A percentile compares a stretch with the other conserved stretches of the same genome.
Evolutionary conservation across 2,329 filamentous ascomycete species (phyloP).

Genomic region (Chaetomium globosum): DNA sequence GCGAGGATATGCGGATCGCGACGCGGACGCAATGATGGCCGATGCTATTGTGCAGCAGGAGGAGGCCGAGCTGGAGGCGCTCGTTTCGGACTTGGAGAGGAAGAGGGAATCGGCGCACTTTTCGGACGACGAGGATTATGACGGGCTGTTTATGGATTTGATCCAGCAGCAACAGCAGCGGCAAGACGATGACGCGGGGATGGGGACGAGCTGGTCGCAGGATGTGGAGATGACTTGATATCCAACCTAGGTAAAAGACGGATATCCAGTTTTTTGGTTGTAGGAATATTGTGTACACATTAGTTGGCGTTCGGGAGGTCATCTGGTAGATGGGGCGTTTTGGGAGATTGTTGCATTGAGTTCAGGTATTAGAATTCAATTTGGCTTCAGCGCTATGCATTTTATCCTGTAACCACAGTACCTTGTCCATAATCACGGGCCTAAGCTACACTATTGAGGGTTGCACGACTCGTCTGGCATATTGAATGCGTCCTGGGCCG

Average conservation of each 20-base stretch:
- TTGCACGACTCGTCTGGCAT: constrained; percentile 64
- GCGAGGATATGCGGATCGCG: constrained; percentile 23
- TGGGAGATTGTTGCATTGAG: constrained; percentile 6
- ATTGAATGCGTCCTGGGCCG: constrained; percentile 71
- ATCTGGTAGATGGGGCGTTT: constrained; percentile 9
- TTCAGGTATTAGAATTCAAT: constrained; percentile 1
- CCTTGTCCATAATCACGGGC: not conserved
- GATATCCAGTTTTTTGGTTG: not conserved
- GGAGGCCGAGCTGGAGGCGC: constrained; percentile 60
- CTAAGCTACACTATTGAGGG: constrained; percentile 52
- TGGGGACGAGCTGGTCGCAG: constrained; percentile 38
- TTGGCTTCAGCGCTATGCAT: constrained; percentile 4
- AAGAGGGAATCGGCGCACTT: constrained; percentile 45
- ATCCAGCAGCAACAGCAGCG: constrained; percentile 44
- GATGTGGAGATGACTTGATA: constrained; percentile 53
- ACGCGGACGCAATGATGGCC: constrained; percentile 55
- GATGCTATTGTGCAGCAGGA: constrained; percentile 56
- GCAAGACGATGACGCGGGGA: constrained; percentile 42
- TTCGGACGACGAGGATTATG: constrained; percentile 63
- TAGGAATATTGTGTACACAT: not conserved
- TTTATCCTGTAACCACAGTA: constrained; percentile 1
- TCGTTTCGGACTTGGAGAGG: constrained; percentile 49
- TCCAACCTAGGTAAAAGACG: not conserved
- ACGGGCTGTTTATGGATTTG: constrained; percentile 67
- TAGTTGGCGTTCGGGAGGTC: constrained; percentile 5